A percentile compares a stretch with the other conserved stretches of the same genome.
Evolutionary conservation across 306 rosid species (phyloP).

Genomic region (Rosa rugosa): DNA sequence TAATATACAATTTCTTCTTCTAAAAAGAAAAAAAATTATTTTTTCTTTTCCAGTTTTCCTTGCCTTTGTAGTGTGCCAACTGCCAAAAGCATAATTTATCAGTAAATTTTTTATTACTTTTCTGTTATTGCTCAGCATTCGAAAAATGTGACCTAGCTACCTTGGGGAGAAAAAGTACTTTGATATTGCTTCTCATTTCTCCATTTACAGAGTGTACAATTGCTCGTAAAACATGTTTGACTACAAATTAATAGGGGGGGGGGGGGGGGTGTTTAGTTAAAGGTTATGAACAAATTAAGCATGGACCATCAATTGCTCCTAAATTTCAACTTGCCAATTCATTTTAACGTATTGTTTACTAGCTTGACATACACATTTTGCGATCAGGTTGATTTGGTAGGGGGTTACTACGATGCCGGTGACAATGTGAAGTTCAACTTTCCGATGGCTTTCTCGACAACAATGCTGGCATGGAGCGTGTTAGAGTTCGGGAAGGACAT

Average conservation of each 20-base stretch:
- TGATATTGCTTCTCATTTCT: background rate
- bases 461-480: conserved; percentile 23
- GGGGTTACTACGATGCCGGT: conserved; percentile 23
- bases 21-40: no score
- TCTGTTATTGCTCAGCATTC: background rate
- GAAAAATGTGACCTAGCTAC: background rate
- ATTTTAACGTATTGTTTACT: background rate
- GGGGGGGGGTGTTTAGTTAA: background rate
- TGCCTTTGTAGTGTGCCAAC: background rate
- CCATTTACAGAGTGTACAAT: background rate
- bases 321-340: background rate
- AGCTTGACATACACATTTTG: background rate
- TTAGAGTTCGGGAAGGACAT: conserved; percentile 21
- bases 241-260: background rate
- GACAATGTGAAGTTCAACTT: conserved; percentile 30
- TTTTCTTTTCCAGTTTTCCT: background rate
- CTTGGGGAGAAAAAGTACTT: background rate
- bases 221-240: background rate
- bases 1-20: no score
- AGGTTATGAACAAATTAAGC: background rate
- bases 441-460: conserved; percentile 28
- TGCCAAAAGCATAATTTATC: background rate
- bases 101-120: background rate
- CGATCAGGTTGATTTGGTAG: conserved; percentile 23
- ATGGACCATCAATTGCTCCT: background rate